Percentiles rank a stretch among this genome's conserved stretches.
These are phyloP conservation scores for Phialocephala subalpina DNA, from an alignment of 2,329 filamentous ascomycete species.

Conservation along the genomic window DNA sequence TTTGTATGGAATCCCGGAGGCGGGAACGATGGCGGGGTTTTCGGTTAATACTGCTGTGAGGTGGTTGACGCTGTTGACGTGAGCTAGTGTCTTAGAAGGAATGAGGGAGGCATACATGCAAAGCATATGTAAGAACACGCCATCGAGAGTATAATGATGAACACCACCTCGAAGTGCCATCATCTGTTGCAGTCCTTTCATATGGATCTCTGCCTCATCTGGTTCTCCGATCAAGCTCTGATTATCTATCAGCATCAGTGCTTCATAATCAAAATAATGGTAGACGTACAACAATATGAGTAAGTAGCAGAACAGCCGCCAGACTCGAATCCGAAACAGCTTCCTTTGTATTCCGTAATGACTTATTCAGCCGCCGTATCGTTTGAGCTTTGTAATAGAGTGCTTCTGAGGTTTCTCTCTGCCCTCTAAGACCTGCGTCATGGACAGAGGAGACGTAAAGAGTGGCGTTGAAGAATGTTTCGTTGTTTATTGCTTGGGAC, in stretches of 20 bases:
- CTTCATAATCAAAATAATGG: no score
- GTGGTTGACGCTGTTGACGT: slow-evolving; percentile 26
- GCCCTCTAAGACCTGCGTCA: slow-evolving; percentile 16
- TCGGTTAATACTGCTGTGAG: slow-evolving; percentile 31
- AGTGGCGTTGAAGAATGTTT: slow-evolving; percentile 29
- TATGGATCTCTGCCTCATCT: slow-evolving; percentile 29
- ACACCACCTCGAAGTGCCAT: slow-evolving; percentile 28
- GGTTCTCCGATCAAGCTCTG: slow-evolving; percentile 29
- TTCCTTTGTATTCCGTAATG: slow-evolving; percentile 15
- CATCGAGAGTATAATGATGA: slow-evolving; percentile 19
- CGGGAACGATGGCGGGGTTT: slow-evolving; percentile 17
- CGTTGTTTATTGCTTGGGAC: slow-evolving; percentile 26
- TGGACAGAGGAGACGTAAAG: slow-evolving; percentile 32
- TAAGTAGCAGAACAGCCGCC: slow-evolving; percentile 28
- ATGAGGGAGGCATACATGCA: slow-evolving; percentile 24
- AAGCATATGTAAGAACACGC: slow-evolving; percentile 34
- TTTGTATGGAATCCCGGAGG: slow-evolving; percentile 8
- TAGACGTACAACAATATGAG: slow-evolving; percentile 27
- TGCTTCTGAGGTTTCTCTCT: slow-evolving; percentile 20
- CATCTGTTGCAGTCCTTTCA: slow-evolving; percentile 30
- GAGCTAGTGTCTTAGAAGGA: neutral
- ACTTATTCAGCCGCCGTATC: slow-evolving; percentile 23
- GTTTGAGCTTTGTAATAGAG: slow-evolving; percentile 32
- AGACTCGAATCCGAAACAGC: slow-evolving; percentile 28
- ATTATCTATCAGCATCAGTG: neutral